Percentiles rank a stretch among this genome's conserved stretches.
Evolutionary conservation across 768 basidiomycete genomes (phyloP).

Genomic region (Mycena venus): DNA sequence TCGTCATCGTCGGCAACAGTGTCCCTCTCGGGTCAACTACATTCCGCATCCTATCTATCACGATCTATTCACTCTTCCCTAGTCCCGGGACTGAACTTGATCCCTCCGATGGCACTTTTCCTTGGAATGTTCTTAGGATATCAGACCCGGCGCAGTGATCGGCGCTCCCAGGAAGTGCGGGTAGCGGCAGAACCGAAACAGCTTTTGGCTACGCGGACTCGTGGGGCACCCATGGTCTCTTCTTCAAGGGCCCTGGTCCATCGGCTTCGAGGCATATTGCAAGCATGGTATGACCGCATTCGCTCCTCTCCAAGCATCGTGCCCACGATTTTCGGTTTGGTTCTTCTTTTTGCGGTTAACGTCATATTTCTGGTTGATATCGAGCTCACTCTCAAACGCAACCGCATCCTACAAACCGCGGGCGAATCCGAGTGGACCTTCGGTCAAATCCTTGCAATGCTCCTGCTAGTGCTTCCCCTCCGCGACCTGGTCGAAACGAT

Average conservation of each 20-base stretch:
- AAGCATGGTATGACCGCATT: neutral
- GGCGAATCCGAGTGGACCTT: conserved; percentile 13
- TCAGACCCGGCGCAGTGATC: no score
- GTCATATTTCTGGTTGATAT: conserved; percentile 14
- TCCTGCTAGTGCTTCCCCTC: conserved; percentile 12
- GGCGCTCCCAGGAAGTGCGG: no score
- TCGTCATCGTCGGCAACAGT: neutral
- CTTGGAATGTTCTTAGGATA: neutral
- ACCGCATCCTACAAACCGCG: neutral
- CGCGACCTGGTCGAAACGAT: neutral
- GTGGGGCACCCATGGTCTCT: no score
- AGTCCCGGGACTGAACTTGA: neutral
- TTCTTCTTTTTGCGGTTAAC: conserved; percentile 7
- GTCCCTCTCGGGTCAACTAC: neutral
- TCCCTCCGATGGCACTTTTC: neutral
- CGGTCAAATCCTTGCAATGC: conserved; percentile 16
- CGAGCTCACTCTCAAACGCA: conserved; percentile 4
- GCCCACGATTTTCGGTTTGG: neutral
- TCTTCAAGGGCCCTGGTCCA: no score
- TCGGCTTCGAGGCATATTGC: no score
- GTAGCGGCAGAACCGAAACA: no score
- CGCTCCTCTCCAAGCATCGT: neutral
- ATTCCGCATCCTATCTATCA: neutral
- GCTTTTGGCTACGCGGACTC: no score
- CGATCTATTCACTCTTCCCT: neutral